Evolutionary conservation across 495 filamentous ascomycete genomes (phyloP).

Genomic region (Daldinia childiae): DNA sequence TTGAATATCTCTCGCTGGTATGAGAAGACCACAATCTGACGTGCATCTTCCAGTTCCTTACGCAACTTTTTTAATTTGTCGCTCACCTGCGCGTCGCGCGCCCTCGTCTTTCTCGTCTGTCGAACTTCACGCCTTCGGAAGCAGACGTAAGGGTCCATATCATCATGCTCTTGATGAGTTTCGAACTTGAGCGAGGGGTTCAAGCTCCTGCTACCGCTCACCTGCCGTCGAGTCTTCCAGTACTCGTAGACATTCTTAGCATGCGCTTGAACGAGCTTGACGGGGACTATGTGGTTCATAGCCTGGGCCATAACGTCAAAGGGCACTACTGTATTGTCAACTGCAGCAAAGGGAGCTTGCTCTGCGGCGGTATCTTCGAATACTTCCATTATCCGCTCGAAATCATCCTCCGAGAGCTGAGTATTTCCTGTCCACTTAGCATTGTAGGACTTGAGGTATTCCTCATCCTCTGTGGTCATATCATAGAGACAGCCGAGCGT

Average conservation of each 20-base stretch:
- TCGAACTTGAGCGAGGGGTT: constrained; percentile 89
- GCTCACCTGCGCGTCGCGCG: constrained; percentile 89
- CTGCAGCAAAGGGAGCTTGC: constrained; percentile 85
- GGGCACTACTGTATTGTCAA: constrained; percentile 83
- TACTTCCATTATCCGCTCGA: constrained; percentile 93
- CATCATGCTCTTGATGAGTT: constrained; percentile 90
- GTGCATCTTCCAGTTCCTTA: constrained; percentile 89
- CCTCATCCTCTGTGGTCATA: constrained; percentile 89
- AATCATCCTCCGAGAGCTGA: constrained; percentile 85
- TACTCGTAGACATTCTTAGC: constrained; percentile 89
- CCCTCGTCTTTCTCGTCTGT: constrained; percentile 92
- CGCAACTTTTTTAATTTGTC: constrained; percentile 93
- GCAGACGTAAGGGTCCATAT: constrained; percentile 96
- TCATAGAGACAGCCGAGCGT: constrained; percentile 87
- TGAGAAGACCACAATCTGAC: constrained; percentile 79
- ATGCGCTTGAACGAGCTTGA: constrained; percentile 72
- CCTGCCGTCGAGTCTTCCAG: constrained; percentile 79
- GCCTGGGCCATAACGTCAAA: constrained; percentile 82
- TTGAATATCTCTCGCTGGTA: constrained; percentile 80
- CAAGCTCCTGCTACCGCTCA: constrained; percentile 71
- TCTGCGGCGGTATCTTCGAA: constrained; percentile 85
- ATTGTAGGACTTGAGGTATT: constrained; percentile 85
- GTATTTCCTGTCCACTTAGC: constrained; percentile 68
- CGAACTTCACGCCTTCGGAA: constrained; percentile 96
- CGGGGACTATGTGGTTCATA: constrained; percentile 62